Base-by-base conservation (phyloP, 768 basidiomycete genomes). In the Tricholoma sp. region DNA sequence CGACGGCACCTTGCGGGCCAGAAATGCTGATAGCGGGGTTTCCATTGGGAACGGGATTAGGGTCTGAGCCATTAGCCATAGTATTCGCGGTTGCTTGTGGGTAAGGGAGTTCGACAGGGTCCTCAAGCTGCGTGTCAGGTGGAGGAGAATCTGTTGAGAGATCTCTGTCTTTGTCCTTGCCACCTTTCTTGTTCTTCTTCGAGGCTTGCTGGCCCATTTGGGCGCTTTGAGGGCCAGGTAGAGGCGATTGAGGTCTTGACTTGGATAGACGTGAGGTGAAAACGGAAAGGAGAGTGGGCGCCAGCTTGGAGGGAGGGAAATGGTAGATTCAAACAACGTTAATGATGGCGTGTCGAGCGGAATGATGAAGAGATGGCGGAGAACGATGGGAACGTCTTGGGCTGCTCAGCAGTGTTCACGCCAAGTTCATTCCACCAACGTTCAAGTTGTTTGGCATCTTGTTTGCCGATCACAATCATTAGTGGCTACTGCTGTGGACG, bases 121-220 rank as follows among this genome's bases (percentile, higher is more conserved):
- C 79, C 59, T 82, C 79, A 35, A 69, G 63, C 31, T 71, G 65
- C 21, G 73, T 61, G 61, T 81, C 80, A 50, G 74, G 71, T 29
- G 72, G 61, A 41, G 71, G 60, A 45, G 66, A 64, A 56, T 77
- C 76, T 47, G 71, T 66, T 54, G 71, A 64, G 43, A 61, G 65
- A 50, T 86, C 81, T 67, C 76, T 81, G 63, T 84, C 86, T 72
- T 83, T 84, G 71, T 90, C 89, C 73, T 84, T 89, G 57, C 74
- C 72, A 54, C 74, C 72, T 74, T 86, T 89, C 80, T 83, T 88
- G 64, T 81, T 74, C 80, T 86, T 90, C 79, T 88, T 91, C 63
- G 89, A 91, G 67, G 85, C 83, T 75, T 88, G 86, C 71, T 91
- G 89, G 75, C 90, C 89, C 88, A 91, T 90, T 58, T 76, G 79